Percentiles rank a stretch among this genome's conserved stretches.
These are phyloP conservation scores for Tolypocladium ophioglossoides DNA, from an alignment of 2,329 filamentous ascomycete species.

Conservation along the genomic window DNA sequence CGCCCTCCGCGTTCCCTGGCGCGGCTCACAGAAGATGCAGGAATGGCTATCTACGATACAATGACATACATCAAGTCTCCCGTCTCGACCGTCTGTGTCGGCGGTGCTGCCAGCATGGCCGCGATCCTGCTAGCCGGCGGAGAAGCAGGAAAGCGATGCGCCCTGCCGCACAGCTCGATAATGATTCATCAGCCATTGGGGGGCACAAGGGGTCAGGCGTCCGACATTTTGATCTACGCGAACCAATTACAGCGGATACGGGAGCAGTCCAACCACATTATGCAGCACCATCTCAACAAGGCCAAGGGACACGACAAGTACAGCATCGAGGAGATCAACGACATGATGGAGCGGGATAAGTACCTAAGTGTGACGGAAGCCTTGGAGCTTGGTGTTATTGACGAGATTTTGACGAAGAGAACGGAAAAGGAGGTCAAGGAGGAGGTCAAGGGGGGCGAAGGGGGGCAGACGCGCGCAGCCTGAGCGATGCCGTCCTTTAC, in stretches of 20 bases:
- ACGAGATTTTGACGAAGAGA: slow-evolving; percentile 70
- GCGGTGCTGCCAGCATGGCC: slow-evolving; percentile 92
- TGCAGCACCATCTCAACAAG: slow-evolving; percentile 74
- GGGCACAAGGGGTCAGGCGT: slow-evolving; percentile 52
- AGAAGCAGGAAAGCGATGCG: slow-evolving; percentile 72
- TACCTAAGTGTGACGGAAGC: slow-evolving; percentile 88
- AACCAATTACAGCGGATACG: slow-evolving; percentile 89
- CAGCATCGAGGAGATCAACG: slow-evolving; percentile 73
- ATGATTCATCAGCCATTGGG: slow-evolving; percentile 97
- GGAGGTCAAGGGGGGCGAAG: slow-evolving; percentile 11
- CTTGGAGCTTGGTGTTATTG: slow-evolving; percentile 79
- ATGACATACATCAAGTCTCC: slow-evolving; percentile 95
- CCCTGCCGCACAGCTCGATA: slow-evolving; percentile 83
- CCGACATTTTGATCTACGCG: slow-evolving; percentile 91
- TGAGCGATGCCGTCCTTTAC: not conserved
- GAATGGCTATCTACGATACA: slow-evolving; percentile 91
- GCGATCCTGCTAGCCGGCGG: slow-evolving; percentile 81
- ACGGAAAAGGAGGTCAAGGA: slow-evolving; percentile 27
- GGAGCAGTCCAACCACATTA: slow-evolving; percentile 81
- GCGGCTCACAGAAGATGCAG: slow-evolving; percentile 16
- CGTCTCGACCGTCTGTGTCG: slow-evolving; percentile 89
- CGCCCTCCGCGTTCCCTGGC: not conserved
- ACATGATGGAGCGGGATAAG: slow-evolving; percentile 93
- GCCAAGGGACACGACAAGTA: slow-evolving; percentile 65
- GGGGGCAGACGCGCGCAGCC: slow-evolving; percentile 1